phyloP scores from a whole-genome alignment of 2,329 filamentous ascomycete genomes.

The Pseudocercospora vitis region DNA sequence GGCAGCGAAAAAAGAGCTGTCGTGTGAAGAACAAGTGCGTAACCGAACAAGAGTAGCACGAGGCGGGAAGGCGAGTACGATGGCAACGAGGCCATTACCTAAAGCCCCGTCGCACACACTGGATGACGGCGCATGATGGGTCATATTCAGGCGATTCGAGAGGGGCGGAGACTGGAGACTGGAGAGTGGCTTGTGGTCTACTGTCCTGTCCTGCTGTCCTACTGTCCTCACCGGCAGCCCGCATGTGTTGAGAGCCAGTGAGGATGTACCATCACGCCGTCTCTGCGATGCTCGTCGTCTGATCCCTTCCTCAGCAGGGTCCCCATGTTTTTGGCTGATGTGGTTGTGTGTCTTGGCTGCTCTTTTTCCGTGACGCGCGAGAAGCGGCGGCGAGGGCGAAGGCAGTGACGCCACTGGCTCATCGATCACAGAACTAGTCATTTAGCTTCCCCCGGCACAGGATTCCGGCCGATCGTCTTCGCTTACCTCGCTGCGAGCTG shows the following conservation, averaged over 20 bases:
- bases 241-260: conserved; percentile 10
- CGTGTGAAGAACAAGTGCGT: not conserved
- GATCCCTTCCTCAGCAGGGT: not conserved
- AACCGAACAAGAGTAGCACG: not conserved
- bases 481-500: not conserved
- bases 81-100: conserved; percentile 13
- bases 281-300: not conserved
- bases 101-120: not conserved
- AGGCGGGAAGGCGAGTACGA: not conserved
- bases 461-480: too few relatives aligned
- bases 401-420: not conserved
- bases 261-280: not conserved
- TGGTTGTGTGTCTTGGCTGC: not conserved
- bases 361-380: conserved; percentile 9
- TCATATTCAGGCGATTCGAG: not conserved
- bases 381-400: conserved; percentile 3
- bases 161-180: too few relatives aligned
- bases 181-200: too few relatives aligned
- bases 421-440: too few relatives aligned
- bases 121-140: not conserved
- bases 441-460: not conserved
- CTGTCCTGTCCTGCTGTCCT: too few relatives aligned
- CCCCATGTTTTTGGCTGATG: not conserved
- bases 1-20: conserved; percentile 5
- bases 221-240: conserved; percentile 1